Base-by-base conservation (phyloP, 306 rosid genomes). In the Ziziphus jujuba region DNA sequence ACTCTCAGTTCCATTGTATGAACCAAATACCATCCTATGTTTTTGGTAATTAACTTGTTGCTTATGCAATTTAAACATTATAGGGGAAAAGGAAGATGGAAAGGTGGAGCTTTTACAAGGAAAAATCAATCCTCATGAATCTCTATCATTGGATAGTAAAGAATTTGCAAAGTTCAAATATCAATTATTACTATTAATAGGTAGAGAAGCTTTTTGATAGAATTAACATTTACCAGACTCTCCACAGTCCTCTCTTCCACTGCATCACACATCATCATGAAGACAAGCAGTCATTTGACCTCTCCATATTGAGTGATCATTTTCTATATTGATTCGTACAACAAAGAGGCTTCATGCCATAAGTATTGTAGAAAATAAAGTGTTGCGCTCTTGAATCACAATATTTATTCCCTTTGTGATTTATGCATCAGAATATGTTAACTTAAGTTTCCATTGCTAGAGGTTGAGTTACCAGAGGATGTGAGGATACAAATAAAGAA, bases 381-480 rank as follows among this genome's bases (percentile, higher is more conserved):
- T 61, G 24, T n/a, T 60, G 11, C n/a, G 70, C 61, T 34, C 38
- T 69, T 22, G 43, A 14, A 56, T 60, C 62, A 64, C 50, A 12
- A 67, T 64, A 36, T 55, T 52, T 61, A 47, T 74, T 69, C 35
- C 60, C 9, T 11, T 48, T 15, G 38, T 31, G 36, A 7, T 72
- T 71, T 48, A 45, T 44, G 22, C 61, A 33, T 62, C 17, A 23
- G 19, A 43, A 9, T 38, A 28, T 48, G 50, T 70, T 70, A 75
- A 51, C 64, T 0, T 1, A 19, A 58, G 66, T 49, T 75, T 54
- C 53, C 53, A 40, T 61, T 63, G 54, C 57, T 79, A 75, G 84
- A 93, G 99, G 90, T 90, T 72, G 95, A 79, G 72, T 72, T 93
- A 84, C 92, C 89, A 6, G 91, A 80, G 60, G 95, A 88, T 82